phyloP scores from a whole-genome alignment of 768 basidiomycete species.

The Rhodotorula sphaerocarpa region DNA sequence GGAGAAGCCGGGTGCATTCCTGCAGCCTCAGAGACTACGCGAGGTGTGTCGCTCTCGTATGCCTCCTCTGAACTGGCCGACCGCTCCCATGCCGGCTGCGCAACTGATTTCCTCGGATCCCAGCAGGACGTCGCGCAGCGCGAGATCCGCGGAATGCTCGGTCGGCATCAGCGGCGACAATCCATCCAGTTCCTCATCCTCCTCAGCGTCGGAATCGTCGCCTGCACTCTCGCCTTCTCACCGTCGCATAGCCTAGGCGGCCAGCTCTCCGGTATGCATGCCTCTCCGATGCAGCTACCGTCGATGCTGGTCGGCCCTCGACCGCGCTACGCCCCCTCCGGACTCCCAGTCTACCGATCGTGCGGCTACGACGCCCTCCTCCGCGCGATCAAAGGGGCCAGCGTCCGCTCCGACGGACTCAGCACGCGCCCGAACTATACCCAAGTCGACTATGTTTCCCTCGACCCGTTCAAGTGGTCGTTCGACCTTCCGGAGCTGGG shows the following conservation, averaged over 20 bases:
- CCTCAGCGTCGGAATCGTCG: neutral
- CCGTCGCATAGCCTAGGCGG: too few relatives aligned
- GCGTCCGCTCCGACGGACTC: neutral
- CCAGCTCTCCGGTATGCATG: too few relatives aligned
- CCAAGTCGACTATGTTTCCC: neutral
- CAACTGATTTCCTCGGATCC: too few relatives aligned
- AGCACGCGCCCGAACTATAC: neutral
- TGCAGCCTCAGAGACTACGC: too few relatives aligned
- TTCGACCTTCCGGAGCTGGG: neutral
- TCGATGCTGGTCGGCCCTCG: conserved; percentile 13
- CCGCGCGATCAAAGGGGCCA: neutral
- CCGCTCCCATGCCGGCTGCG: too few relatives aligned
- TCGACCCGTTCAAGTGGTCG: conserved; percentile 7
- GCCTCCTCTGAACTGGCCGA: too few relatives aligned
- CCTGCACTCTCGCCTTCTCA: too few relatives aligned
- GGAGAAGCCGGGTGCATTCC: too few relatives aligned
- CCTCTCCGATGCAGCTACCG: neutral
- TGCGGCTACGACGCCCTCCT: neutral
- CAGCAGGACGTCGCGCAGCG: too few relatives aligned
- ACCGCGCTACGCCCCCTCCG: neutral
- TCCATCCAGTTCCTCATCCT: neutral
- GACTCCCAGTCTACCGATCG: neutral
- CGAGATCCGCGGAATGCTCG: too few relatives aligned
- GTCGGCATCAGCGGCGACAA: neutral
- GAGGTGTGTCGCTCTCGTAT: too few relatives aligned